Evolutionary conservation across 805 yeast species (phyloP).

Genomic region (Suhomyces kilbournensis): DNA sequence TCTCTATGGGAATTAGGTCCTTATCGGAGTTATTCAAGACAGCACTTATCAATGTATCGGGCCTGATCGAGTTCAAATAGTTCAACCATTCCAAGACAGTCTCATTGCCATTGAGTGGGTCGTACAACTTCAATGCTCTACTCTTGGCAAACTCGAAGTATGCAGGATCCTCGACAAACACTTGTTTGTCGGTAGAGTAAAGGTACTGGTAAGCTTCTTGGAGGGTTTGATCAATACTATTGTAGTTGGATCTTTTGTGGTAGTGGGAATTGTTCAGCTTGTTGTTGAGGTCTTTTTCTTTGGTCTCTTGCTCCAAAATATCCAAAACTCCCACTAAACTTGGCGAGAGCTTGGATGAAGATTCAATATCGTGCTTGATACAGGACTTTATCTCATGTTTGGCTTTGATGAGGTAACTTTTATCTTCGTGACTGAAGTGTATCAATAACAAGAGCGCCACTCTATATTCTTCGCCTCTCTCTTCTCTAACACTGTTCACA

Average conservation of each 20-base stretch:
- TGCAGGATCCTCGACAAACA: not conserved
- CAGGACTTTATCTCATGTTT: not conserved
- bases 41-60: conserved; percentile 15
- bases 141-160: conserved; percentile 1
- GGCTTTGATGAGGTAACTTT: not conserved
- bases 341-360: not conserved
- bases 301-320: not conserved
- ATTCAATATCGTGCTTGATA: not conserved
- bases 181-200: conserved; percentile 5
- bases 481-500: conserved; percentile 1
- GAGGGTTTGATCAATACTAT: not conserved
- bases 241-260: not conserved
- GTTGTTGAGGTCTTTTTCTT: not conserved
- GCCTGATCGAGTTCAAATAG: not conserved
- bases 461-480: conserved; percentile 12
- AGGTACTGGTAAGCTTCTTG: conserved; percentile 10
- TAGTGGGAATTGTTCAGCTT: not conserved
- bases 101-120: not conserved
- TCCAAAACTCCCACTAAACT: not conserved
- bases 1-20: conserved; percentile 17
- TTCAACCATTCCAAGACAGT: not conserved
- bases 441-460: conserved; percentile 21
- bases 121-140: not conserved
- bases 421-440: not conserved
- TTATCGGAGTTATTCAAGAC: conserved; percentile 18